Conservation (phyloP, 331 rosid genomes). For the Saraca asoca region DNA sequence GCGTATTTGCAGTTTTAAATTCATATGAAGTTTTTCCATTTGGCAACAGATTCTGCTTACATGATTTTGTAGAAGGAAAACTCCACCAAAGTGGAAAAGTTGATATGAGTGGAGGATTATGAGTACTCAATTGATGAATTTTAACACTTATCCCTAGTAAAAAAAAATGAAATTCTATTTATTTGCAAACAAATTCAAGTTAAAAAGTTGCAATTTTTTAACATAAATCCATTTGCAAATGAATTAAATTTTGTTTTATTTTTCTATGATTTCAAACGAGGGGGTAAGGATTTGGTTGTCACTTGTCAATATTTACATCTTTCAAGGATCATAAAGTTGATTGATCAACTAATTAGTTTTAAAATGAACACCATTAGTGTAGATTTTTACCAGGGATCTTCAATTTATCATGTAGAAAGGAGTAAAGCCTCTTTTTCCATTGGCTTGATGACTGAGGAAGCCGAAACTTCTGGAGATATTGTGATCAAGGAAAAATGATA, state of each 20-base stretch:
- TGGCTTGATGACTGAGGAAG: constrained; percentile 80
- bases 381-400: constrained; percentile 78
- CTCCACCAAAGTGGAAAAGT: constrained; percentile 5
- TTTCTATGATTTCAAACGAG: too few relatives aligned
- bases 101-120: constrained; percentile 14
- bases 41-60: constrained; percentile 29
- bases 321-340: constrained; percentile 18
- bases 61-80: not conserved
- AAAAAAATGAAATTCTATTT: too few relatives aligned
- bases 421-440: constrained; percentile 79
- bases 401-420: constrained; percentile 78
- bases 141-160: too few relatives aligned
- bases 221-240: not conserved
- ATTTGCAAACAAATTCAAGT: too few relatives aligned
- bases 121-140: constrained; percentile 22
- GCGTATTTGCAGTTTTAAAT: constrained; percentile 13
- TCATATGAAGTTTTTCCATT: constrained; percentile 8
- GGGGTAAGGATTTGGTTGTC: constrained; percentile 1
- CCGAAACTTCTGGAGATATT: constrained; percentile 67
- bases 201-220: not conserved
- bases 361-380: constrained; percentile 21
- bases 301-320: constrained; percentile 1
- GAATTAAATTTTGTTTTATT: too few relatives aligned
- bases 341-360: not conserved
- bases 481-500: constrained; percentile 31